phyloP scores from a whole-genome alignment of 2,329 filamentous ascomycete species.

The Rosellinia necatrix region DNA sequence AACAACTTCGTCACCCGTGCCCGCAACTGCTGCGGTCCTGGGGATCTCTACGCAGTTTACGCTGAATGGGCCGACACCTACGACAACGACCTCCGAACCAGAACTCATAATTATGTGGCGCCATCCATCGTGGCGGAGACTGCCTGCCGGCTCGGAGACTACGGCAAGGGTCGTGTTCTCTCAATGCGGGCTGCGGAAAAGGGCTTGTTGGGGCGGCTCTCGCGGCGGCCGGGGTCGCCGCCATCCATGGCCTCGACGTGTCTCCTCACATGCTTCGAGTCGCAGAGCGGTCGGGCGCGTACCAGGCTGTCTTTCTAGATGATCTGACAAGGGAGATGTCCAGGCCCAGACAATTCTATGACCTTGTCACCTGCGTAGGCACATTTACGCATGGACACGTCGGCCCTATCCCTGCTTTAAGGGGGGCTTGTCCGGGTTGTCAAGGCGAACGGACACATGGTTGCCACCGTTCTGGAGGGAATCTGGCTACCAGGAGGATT shows the following conservation, averaged over 20 bases:
- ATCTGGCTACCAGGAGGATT: constrained; percentile 56
- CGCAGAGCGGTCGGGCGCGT: constrained; percentile 53
- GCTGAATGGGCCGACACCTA: constrained; percentile 45
- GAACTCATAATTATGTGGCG: constrained; percentile 48
- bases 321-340: constrained; percentile 53
- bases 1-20: constrained; percentile 8
- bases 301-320: constrained; percentile 49
- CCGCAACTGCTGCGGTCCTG: constrained; percentile 4
- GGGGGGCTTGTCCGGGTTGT: constrained; percentile 56
- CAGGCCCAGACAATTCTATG: constrained; percentile 48
- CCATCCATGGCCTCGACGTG: constrained; percentile 59
- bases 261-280: constrained; percentile 57
- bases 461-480: constrained; percentile 55
- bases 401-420: constrained; percentile 51
- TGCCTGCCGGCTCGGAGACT: constrained; percentile 41
- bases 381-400: constrained; percentile 61
- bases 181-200: constrained; percentile 62
- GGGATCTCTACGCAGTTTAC: constrained; percentile 35
- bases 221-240: constrained; percentile 46
- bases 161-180: constrained; percentile 40
- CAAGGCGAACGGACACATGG: constrained; percentile 52
- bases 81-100: constrained; percentile 41
- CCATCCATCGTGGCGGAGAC: constrained; percentile 45
- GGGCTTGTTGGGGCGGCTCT: constrained; percentile 57
- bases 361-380: constrained; percentile 57